Base-by-base conservation (phyloP, 805 yeast species). In the Candida pini region DNA sequence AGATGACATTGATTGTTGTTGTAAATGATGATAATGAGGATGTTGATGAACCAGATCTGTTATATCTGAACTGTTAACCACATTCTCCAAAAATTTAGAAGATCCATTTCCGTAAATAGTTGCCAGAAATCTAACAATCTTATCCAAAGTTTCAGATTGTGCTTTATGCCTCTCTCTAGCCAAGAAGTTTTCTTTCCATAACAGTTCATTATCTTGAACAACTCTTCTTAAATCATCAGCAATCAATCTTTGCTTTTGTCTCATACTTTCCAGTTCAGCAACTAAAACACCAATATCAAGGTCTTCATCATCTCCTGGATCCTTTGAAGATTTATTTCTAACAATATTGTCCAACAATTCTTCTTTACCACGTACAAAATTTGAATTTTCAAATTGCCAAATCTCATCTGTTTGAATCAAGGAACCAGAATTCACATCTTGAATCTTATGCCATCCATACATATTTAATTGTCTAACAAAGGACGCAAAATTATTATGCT, bases 391-490 rank as follows among this genome's bases (percentile, higher is more conserved):
- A 63, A 92, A 92, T 59, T 88, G 94, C 84, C 89, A 81, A 36
- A 78, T 72, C 51, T 92, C 97, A 37, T 89, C 96, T 27, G 63
- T 62, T 38, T 64, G 68, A 36, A 72, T 69, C 39, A 78, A 61
- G 4, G 89, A 72, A 3, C 94, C 97, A 18, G 82, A 72, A 38
- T 64, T 83, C 16, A 89, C 77, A 60, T 92, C 97, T 60, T 92
- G 98, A 4, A 92, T 92, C 61, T 92, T 92, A 64, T 89, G 97
- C 96, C 97, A 92, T 9, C 98, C 98, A 56, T 92, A 92, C 98
- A 92, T 90, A 62, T 90, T 90, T 51, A 90, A 69, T 56, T 90
- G 98, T 42, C 98, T 76, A 12, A 92, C 97, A 69, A 92, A 92
- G 21, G 92, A 80, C 15, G 97, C 94, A 62, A 92, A 89, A 56